A percentile compares a stretch with the other conserved stretches of the same genome.
Evolutionary conservation across 2,329 filamentous ascomycete genomes (phyloP).

Genomic region (Fusarium dimerum): DNA sequence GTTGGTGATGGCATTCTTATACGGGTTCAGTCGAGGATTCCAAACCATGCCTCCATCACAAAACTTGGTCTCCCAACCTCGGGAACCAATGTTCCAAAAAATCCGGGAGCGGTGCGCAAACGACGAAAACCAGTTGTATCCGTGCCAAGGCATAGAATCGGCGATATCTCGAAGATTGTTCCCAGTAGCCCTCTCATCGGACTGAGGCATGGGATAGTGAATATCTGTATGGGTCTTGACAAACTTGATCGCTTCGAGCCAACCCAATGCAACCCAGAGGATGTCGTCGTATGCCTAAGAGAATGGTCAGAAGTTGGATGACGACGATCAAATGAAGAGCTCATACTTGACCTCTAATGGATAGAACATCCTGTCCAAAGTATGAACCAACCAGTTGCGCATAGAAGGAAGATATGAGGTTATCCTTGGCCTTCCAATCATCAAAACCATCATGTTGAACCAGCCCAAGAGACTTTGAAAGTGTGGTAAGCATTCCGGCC

Average conservation of each 20-base stretch:
- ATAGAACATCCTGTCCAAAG: conserved; percentile 80
- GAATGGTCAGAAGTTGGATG: background rate
- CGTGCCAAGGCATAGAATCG: conserved; percentile 66
- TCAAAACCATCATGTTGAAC: conserved; percentile 35
- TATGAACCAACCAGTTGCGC: conserved; percentile 76
- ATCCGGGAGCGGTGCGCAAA: conserved; percentile 82
- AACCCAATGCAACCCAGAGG: conserved; percentile 90
- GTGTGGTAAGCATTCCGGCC: conserved; percentile 69
- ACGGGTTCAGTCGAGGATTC: conserved; percentile 78
- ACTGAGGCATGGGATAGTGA: conserved; percentile 50
- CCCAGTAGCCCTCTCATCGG: conserved; percentile 13
- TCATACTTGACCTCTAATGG: conserved; percentile 61
- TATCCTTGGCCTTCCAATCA: conserved; percentile 62
- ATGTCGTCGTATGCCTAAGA: conserved; percentile 85
- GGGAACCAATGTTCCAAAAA: conserved; percentile 80
- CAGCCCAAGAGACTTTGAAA: conserved; percentile 60
- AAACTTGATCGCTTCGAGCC: conserved; percentile 82
- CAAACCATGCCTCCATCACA: conserved; percentile 90
- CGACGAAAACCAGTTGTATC: conserved; percentile 69
- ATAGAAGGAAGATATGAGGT: conserved; percentile 82
- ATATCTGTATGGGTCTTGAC: conserved; percentile 66
- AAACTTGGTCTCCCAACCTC: conserved; percentile 78
- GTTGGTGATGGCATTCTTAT: conserved; percentile 97
- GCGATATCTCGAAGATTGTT: conserved; percentile 35
- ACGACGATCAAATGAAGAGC: too few relatives aligned